Evolutionary conservation across 805 yeast species (phyloP), one percentile per base, ranked within the genome.

Genomic region (Yamadazyma endophytica): DNA sequence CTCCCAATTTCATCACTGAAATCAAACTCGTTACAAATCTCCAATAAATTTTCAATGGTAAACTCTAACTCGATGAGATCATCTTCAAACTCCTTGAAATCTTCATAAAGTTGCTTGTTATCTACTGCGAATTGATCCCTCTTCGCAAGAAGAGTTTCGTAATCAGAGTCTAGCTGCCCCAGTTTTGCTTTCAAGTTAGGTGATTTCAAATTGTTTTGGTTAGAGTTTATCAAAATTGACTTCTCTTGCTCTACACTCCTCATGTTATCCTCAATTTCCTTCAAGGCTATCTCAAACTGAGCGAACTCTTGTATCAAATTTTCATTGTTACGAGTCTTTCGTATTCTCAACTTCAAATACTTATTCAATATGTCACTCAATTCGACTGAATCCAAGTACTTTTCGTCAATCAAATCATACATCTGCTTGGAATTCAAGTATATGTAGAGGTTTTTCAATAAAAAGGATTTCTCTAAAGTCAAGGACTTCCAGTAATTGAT

Each of bases 1-100:
- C 96, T 74, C 13, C 97, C 96, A 28, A 83, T 73, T 54, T 89
- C 96, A 61, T 92, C 97, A 45, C 87, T 81, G 48, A 77, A 87
- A 53, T 92, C 97, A 49, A 82, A 82, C 22, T 75, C 73, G 17
- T 72, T 71, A 1, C 89, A 80, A 17, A 86, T 72, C 7, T 63
- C 55, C 22, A 90, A 52, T 13, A 90, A 54, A 54, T 92, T 96
- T 36, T 77, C 77, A 24, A 88, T 69, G 28, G 88, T 75, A 49
- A 79, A 88, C 40, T 83, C 89, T 17, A 77, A 50, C 34, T 82
- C 87, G 14, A 62, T 66, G 4, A 73, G 61, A 33, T 79, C 78
- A 3, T 62, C 65, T 1, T 63, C 27, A 27, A 36, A 39, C 6
- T 33, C 41, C 2, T 39, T 36, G 26, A 46, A 44, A n/a, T 39